Evolutionary conservation across 352 stramenopile species (phyloP), one percentile per base, ranked within the genome.

Genomic region (Phytophthora hibernalis): DNA sequence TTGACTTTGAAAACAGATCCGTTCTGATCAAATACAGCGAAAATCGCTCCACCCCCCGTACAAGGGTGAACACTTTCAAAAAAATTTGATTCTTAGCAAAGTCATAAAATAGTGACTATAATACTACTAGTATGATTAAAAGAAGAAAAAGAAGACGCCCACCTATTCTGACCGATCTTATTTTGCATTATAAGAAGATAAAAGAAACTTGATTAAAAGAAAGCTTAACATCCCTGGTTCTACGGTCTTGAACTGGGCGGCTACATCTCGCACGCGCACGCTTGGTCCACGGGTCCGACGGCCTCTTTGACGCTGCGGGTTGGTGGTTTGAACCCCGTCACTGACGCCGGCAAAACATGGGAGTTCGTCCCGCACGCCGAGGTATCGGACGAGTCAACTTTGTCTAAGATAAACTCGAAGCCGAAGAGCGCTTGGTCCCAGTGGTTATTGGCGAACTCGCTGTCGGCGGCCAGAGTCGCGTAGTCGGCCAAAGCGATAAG

Each of bases 401-500:
- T 71, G 12, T 11, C 52, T 1, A 80, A 60, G 38, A 68, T 80
- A 28, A 70, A 77, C 15, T 71, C 60, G 20, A 80, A 72, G n/a
- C 68, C 72, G 9, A 68, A 61, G 7, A 73, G 40, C 0, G 61
- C 59, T 57, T 77, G 64, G 5, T 62, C 61, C 72, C 68, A 82
- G 28, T 69, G 24, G 2, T 58, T 51, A 22, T 42, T 20, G 6
- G 70, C 26, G 16, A 70, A 54, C 6, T 53, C 60, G 13, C 42
- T 70, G 44, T 80, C 60, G 10, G 59, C 74, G 7, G 54, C 62
- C 5, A 80, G 44, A 1, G 9, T 47, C n/a, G 68, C 53, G 40
- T 82, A 80, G 35, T 82, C 71, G 1, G 58, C 63, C 15, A 82
- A 21, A 11, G 63, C 59, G 20, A 82, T 82, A 8, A 82, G 51